Base-by-base conservation (phyloP, 139 green algal species). In the Helicosporidium sp. region DNA sequence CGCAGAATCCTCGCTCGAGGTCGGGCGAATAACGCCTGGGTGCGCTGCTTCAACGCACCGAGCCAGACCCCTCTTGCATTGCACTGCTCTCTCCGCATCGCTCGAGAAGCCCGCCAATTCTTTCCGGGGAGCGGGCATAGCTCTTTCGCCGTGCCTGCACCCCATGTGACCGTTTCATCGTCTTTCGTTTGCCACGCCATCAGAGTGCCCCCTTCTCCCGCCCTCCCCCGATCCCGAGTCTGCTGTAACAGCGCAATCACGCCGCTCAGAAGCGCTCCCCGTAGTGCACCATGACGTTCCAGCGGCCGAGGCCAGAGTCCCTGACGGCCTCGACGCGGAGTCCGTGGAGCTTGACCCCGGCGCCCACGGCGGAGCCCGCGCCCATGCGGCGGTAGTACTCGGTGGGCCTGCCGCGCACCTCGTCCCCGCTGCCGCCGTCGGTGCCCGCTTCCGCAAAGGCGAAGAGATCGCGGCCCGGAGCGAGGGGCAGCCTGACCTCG, bases 381-480 rank as follows among this genome's bases (percentile, higher is more conserved):
- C 90, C 90, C 5, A 76, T 61, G 36, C 83, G 77, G 17, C 82
- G 51, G 72, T 87, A 97, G 52, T 85, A 97, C 54, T 82, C 69
- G 0, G 82, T 95, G 8, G 90, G 90, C 62, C 86, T 92, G 37
- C 87, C 87, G 2, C 47, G 42, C 35, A 83, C 62, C 10, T 76
- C 40, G 41, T 62, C 36, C 36, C 60, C 79, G 51, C 57, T 77
- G 23, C 79, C 74, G 22, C 97, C 69, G 65, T 97, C 90, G 0
- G 64, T 75, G 18, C 66, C 87, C 18, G 64, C 50, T 61, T 99
- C 90, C 7, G 57, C 69, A 57, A 98, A 98, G 3, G 51, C 72
- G 57, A 85, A 98, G 8, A 69, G 60, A 15, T 79, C 74, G 48
- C 75, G 72, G 4, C 71, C 60, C 23, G 72, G 71, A n/a, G n/a